Evolutionary conservation across 495 filamentous ascomycete species (phyloP), one percentile per base, ranked within the genome.

Genomic region (Symbiotaphrina buchneri): DNA sequence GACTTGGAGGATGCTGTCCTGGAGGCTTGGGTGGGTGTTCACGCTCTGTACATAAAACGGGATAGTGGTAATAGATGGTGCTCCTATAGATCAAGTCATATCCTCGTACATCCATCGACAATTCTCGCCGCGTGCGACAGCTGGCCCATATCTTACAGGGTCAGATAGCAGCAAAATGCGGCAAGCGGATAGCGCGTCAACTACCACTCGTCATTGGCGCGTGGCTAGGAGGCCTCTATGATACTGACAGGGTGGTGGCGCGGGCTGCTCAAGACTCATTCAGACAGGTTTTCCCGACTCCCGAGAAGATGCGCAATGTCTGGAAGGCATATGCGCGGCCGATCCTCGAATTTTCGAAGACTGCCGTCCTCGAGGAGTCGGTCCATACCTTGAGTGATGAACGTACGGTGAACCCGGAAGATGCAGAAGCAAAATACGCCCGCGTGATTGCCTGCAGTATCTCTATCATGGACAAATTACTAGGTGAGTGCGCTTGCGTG

Each of bases 201-300:
- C 57, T 95, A 37, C 66, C 80, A 2, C 63, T 65, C 18, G 58
- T 90, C 19, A 70, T 82, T 14, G 81, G 78, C 5, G 59, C 80
- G 7, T 99, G 90, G 90, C 59, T 93, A 17, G 74, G 74, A 18
- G 85, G 90, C 8, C 59, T 72, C 1, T 85, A 82, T 44, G 90
- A 99, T 45, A 73, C 61, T 36, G 87, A 99, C 46, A 66, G 66
- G 31, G 56, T 56, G 10, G 77, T 76, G 1, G 59, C 71, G 18
- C 69, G 67, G 20, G 65, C 77, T 2, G 78, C 84, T n/a, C 54
- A 61, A 32, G 72, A 83, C 27, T 74, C 78, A 0, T 55, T 94
- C 11, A 61, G 60, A 4, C 59, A 55, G 4, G 71, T 91, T 6
- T 78, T 95, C 35, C 54, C 65, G 1, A 76, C 77, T 0, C 67